Base-by-base conservation (phyloP, 768 basidiomycete species). In the Pleurotus salmoneostramineus region DNA sequence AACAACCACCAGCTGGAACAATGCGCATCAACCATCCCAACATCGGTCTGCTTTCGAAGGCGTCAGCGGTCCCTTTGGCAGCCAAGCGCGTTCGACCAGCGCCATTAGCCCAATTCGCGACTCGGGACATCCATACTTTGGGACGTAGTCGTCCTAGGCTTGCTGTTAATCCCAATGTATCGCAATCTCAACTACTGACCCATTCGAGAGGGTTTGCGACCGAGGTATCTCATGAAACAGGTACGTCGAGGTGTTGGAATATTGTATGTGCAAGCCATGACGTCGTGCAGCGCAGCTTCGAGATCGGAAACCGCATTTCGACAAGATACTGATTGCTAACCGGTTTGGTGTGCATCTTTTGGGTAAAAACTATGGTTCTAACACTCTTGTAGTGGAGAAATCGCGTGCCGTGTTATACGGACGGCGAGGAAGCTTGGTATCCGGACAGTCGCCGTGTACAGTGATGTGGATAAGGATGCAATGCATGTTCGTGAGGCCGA, bases 261-360 rank as follows among this genome's bases (percentile, higher is more conserved):
- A 1, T 11, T 32, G 48, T 7, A 11, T 11, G 48, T 15, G n/a
- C 50, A 17, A 35, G 15, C 33, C 37, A 34, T 51, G 34, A 51
- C 50, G 33, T 34, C 50, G 12, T 35, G 4, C 33, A 51, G 50
- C 5, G n/a, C 31, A 35, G 10, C 33, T 15, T 33, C 3, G 31
- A n/a, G 8, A 40, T 44, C 68, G 68, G 27, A 66, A 60, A 32
- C 83, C 89, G 7, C 87, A 88, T 63, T 93, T 94, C 62, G 85
- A 91, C 75, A 97, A 97, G 78, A 91, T 95, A 59, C 79, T 97
- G 21, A 85, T 97, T 57, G 94, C 94, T 0, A 97, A 97, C 67
- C 77, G 94, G 94, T 88, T 12, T 37, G 50, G 27, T 11, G 5
- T 12, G 3, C 21, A 27, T 27, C 21, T 27, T 27, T 27, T 27